phyloP scores from a whole-genome alignment of 768 basidiomycete genomes.

The Phylloporus rhodoxanthus region DNA sequence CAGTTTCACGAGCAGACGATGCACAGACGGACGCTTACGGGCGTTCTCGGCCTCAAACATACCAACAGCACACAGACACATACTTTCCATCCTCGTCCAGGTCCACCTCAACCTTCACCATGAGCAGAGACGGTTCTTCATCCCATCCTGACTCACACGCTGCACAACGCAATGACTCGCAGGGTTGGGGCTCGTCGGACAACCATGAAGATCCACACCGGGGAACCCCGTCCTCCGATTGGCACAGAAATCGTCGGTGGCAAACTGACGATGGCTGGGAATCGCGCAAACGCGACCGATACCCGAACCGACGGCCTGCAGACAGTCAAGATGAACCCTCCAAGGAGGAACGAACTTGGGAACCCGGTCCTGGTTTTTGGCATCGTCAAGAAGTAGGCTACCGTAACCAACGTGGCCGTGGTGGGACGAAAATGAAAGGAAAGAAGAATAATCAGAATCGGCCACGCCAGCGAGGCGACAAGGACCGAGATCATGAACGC shows the following conservation, averaged over 20 bases:
- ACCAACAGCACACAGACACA: slow-evolving; percentile 39
- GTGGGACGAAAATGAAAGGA: slow-evolving; percentile 35
- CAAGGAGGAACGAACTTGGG: slow-evolving; percentile 60
- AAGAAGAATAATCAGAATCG: slow-evolving; percentile 34
- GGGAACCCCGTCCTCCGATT: slow-evolving; percentile 44
- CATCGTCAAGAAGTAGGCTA: slow-evolving; percentile 39
- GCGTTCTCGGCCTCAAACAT: slow-evolving; percentile 41
- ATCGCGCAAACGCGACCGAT: slow-evolving; percentile 41
- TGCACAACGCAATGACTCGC: slow-evolving; percentile 43
- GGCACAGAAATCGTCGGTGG: slow-evolving; percentile 32
- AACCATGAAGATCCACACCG: slow-evolving; percentile 37
- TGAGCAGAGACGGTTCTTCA: slow-evolving; percentile 46
- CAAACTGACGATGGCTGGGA: slow-evolving; percentile 48
- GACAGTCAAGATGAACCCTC: slow-evolving; percentile 21
- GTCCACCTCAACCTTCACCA: slow-evolving; percentile 41
- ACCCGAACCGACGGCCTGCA: slow-evolving; percentile 34
- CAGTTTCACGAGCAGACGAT: slow-evolving; percentile 46
- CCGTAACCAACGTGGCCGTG: slow-evolving; percentile 33
- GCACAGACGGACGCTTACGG: slow-evolving; percentile 48
- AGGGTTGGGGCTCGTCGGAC: slow-evolving; percentile 37
- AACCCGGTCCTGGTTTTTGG: slow-evolving; percentile 62
- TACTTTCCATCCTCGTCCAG: slow-evolving; percentile 41
- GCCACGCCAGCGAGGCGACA: slow-evolving; percentile 29
- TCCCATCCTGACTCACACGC: slow-evolving; percentile 44
- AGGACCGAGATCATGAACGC: slow-evolving; percentile 23